Evolutionary conservation across 257 asterid species (phyloP), one percentile per base, ranked within the genome.

Genomic region (Solanum etuberosum): DNA sequence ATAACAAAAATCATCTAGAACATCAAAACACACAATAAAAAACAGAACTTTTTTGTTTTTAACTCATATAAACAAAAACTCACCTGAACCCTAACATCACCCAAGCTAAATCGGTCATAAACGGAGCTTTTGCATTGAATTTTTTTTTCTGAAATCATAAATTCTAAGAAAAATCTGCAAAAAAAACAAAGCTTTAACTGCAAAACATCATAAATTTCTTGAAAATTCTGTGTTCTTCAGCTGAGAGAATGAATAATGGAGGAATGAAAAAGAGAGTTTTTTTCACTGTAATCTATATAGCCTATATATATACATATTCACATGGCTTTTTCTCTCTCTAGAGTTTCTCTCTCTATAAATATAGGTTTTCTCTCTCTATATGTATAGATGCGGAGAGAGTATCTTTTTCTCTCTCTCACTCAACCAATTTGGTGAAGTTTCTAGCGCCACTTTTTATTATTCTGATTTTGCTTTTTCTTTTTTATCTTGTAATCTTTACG

Each of bases 341-440:
- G 43, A 8, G 35, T 51, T 61, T 74, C 54, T 74, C 54, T 76
- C n/a, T 76, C 83, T 77, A 29, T 84, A 34, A 40, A 63, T 78
- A 38, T 43, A 48, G 37, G 20, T 71, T 31, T 57, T 70, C 40
- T 18, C 76, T 68, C 76, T 31, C 14, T 34, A 20, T 72, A 9
- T 72, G 38, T 72, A 72, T 72, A 73, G 43, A 35, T 73, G 54
- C 31, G 31, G 20, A 73, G 82, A 37, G 83, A 40, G 59, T 76
- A 76, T 80, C 37, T 83, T 78, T 48, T 68, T 86, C 87, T 87
- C 23, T 89, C 83, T 87, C 87, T 88, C 91, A 91, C 91, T 88
- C 85, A 85, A 90, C 92, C 90, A 91, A 88, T 81, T 86, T 89
- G 88, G 88, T 89, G 94, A 93, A 91, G 93, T 77, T 93, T 92